Percentiles rank a stretch among this genome's conserved stretches.
Conservation (phyloP, 2,329 filamentous ascomycete species). For the Aspergillus flavus region DNA sequence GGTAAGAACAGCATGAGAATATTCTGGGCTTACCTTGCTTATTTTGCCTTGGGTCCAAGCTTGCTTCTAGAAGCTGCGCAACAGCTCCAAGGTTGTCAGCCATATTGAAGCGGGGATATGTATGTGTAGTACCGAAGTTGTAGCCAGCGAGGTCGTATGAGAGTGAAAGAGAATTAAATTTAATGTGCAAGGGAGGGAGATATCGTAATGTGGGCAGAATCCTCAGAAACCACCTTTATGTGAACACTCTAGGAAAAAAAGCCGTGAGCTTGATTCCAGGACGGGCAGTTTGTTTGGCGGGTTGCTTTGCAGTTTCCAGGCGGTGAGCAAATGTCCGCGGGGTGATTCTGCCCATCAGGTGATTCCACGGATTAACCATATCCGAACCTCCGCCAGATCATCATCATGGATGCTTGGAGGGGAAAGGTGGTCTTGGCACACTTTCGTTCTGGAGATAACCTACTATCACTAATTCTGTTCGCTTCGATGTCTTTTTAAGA, state of each 20-base stretch:
- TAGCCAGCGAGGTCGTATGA: neutral
- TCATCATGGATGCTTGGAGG: slow-evolving; percentile 24
- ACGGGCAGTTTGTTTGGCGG: slow-evolving; percentile 38
- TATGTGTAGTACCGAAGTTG: slow-evolving; percentile 8
- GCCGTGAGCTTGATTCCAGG: slow-evolving; percentile 30
- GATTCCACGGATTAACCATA: slow-evolving; percentile 23
- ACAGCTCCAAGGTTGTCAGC: slow-evolving; percentile 64
- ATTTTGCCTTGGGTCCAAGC: slow-evolving; percentile 82
- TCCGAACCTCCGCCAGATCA: slow-evolving; percentile 26
- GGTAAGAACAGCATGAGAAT: slow-evolving; percentile 2
- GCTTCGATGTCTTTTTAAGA: neutral
- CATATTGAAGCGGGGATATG: slow-evolving; percentile 49
- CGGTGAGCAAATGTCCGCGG: slow-evolving; percentile 29
- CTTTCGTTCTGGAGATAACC: slow-evolving; percentile 18
- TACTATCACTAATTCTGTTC: slow-evolving; percentile 15
- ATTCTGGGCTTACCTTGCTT: slow-evolving; percentile 72
- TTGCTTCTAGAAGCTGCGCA: slow-evolving; percentile 85
- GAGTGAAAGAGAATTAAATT: neutral
- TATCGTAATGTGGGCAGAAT: neutral
- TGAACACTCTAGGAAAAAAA: slow-evolving; percentile 11
- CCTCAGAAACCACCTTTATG: slow-evolving; percentile 3
- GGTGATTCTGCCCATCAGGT: slow-evolving; percentile 31
- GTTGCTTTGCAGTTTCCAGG: slow-evolving; percentile 30
- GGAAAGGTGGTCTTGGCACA: slow-evolving; percentile 27
- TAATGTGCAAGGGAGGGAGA: neutral